phyloP scores from a whole-genome alignment of 164 flowering plant species.

The Dillenia suffruticosa region DNA sequence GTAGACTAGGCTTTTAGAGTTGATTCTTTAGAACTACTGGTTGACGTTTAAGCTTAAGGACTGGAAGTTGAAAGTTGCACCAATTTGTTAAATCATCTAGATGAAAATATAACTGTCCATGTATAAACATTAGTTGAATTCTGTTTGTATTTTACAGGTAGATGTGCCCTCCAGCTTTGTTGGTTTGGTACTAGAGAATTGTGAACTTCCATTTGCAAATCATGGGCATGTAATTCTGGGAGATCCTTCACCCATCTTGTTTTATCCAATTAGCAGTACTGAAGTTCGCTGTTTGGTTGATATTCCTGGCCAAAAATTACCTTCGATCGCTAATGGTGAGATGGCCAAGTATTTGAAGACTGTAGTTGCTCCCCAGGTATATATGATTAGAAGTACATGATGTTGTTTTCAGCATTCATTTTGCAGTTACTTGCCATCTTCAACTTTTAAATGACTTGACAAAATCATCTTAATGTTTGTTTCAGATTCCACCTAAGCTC shows the following conservation, averaged over 20 bases:
- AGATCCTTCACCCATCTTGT: slow-evolving; percentile 87
- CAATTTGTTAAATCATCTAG: neutral
- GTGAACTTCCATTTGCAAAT: slow-evolving; percentile 79
- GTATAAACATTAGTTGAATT: neutral
- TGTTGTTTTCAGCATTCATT: too few species aligned
- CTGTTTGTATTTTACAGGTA: slow-evolving; percentile 39
- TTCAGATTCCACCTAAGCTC: slow-evolving; percentile 65
- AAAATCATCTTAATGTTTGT: neutral
- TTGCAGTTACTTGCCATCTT: neutral
- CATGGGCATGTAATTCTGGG: slow-evolving; percentile 87
- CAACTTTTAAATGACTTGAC: neutral
- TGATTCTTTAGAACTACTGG: too few species aligned
- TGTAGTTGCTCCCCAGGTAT: slow-evolving; percentile 86
- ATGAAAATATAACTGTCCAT: neutral
- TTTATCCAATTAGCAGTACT: slow-evolving; percentile 84
- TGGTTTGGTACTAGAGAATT: slow-evolving; percentile 80
- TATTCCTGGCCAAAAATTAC: slow-evolving; percentile 90
- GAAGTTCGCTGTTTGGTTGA: slow-evolving; percentile 94
- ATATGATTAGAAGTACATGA: too few species aligned
- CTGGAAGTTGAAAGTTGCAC: too few species aligned
- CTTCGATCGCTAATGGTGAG: slow-evolving; percentile 85
- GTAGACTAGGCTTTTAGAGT: too few species aligned
- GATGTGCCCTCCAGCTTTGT: slow-evolving; percentile 92
- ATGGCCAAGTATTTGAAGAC: slow-evolving; percentile 81
- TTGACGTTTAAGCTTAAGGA: too few species aligned